Conservation (phyloP, 495 filamentous ascomycete species). For the Aspergillus sclerotiicarbonarius region DNA sequence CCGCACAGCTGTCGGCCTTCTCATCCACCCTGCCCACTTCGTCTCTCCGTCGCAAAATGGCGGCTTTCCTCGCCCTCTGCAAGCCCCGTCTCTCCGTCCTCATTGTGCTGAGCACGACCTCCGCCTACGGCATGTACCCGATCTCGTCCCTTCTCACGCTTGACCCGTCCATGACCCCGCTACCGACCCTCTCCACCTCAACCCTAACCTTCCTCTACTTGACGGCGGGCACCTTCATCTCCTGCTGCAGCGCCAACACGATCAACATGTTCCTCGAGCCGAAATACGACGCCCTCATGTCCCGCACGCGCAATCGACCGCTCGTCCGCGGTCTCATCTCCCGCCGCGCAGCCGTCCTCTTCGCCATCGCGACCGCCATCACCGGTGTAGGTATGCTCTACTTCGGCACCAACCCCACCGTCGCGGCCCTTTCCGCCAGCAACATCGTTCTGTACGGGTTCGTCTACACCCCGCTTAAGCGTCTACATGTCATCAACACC, state of each 20-base stretch:
- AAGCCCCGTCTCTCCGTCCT: slow-evolving; percentile 93
- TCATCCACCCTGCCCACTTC: slow-evolving; percentile 65
- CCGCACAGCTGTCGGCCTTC: slow-evolving; percentile 69
- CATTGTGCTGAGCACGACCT: slow-evolving; percentile 86
- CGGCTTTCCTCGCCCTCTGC: slow-evolving; percentile 86
- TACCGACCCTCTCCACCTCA: slow-evolving; percentile 82
- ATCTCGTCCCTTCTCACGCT: slow-evolving; percentile 56
- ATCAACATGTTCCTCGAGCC: slow-evolving; percentile 97
- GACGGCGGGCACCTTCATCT: slow-evolving; percentile 82
- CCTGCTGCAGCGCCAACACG: slow-evolving; percentile 83
- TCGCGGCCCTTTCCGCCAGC: slow-evolving; percentile 74
- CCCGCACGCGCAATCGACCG: slow-evolving; percentile 82
- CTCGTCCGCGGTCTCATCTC: slow-evolving; percentile 81
- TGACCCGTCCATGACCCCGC: slow-evolving; percentile 62
- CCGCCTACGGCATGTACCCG: slow-evolving; percentile 90
- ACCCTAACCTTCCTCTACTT: slow-evolving; percentile 90
- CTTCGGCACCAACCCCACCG: slow-evolving; percentile 90
- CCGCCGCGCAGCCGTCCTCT: slow-evolving; percentile 70
- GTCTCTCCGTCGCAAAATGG: slow-evolving; percentile 72
- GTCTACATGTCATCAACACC: slow-evolving; percentile 83
- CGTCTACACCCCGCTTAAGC: slow-evolving; percentile 89
- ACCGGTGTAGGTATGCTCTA: slow-evolving; percentile 70
- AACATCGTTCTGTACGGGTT: slow-evolving; percentile 92
- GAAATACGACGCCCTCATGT: slow-evolving; percentile 87
- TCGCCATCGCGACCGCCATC: slow-evolving; percentile 68